These are phyloP conservation scores for Coemansia sp. DNA, from an alignment of 192 early-diverging fungal species.

Conservation along the genomic window DNA sequence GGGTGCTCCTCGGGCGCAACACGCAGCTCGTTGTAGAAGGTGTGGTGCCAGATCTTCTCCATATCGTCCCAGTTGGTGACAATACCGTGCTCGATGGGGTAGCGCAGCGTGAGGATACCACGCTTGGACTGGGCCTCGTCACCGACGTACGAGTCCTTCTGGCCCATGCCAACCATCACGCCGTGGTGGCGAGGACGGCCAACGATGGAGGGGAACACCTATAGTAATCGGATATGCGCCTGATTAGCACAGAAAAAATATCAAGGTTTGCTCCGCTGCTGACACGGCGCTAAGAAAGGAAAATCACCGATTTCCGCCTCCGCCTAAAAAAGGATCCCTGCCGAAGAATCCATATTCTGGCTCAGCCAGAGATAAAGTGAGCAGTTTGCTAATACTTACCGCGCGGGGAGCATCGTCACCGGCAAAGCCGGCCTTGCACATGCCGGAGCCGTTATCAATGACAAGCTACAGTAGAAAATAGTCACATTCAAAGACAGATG, in stretches of 20 bases:
- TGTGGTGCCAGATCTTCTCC: conserved; percentile 98
- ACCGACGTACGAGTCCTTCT: conserved; percentile 89
- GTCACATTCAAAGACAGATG: conserved; percentile 18
- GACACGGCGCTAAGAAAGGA: not conserved
- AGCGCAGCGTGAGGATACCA: conserved; percentile 83
- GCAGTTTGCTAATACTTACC: conserved; percentile 52
- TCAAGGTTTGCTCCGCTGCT: not conserved
- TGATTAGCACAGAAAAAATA: not conserved
- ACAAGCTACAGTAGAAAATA: conserved; percentile 60
- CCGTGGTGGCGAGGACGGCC: conserved; percentile 85
- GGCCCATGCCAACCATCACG: conserved; percentile 90
- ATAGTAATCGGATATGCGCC: conserved; percentile 12
- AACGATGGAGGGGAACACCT: conserved; percentile 81
- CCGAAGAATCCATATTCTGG: not conserved
- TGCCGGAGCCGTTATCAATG: conserved; percentile 92
- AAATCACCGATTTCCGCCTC: not conserved
- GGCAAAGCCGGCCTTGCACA: conserved; percentile 95
- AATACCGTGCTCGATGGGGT: conserved; percentile 91
- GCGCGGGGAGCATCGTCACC: conserved; percentile 89
- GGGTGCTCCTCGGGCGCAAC: conserved; percentile 98
- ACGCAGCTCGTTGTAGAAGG: conserved; percentile 97
- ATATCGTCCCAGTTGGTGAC: conserved; percentile 94
- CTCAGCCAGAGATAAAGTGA: not conserved
- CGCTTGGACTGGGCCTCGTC: conserved; percentile 90
- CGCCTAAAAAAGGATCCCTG: not conserved